phyloP scores from a whole-genome alignment of 768 basidiomycete genomes.

The Lactifluus hygrophoroides region DNA sequence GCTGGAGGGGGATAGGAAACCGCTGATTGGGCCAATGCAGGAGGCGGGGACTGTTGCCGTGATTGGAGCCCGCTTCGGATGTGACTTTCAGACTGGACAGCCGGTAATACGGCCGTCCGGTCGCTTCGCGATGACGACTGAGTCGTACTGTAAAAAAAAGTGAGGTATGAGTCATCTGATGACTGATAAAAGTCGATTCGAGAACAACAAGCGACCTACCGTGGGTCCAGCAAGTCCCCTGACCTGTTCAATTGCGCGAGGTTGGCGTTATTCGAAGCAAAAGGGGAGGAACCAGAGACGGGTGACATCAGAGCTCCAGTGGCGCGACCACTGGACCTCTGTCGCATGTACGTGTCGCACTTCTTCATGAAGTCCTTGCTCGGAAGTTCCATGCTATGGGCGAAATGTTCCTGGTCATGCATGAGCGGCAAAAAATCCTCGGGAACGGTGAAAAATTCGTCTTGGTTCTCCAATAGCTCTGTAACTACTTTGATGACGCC shows the following conservation, averaged over 20 bases:
- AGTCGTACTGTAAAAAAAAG: background rate
- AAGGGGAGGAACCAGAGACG: slow-evolving; percentile 29
- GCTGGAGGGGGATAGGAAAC: slow-evolving; percentile 14
- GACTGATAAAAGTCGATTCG: background rate
- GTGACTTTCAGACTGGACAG: slow-evolving; percentile 11
- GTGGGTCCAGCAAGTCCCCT: slow-evolving; percentile 14
- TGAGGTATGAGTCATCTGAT: background rate
- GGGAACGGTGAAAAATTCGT: slow-evolving; percentile 93
- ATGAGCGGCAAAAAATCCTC: slow-evolving; percentile 81
- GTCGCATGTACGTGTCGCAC: slow-evolving; percentile 81
- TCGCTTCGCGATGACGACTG: slow-evolving; percentile 7
- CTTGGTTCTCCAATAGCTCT: slow-evolving; percentile 82
- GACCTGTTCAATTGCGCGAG: slow-evolving; percentile 16
- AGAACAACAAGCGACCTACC: slow-evolving; percentile 4
- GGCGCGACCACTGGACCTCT: slow-evolving; percentile 55
- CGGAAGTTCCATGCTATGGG: slow-evolving; percentile 79
- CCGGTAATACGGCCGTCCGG: slow-evolving; percentile 2
- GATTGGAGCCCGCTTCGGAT: slow-evolving; percentile 18
- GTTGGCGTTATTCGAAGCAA: slow-evolving; percentile 30
- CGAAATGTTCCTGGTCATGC: slow-evolving; percentile 87
- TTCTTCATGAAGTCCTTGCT: slow-evolving; percentile 95
- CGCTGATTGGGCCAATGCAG: background rate
- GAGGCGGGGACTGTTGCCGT: slow-evolving; percentile 19
- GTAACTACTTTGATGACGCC: slow-evolving; percentile 79
- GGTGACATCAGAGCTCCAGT: slow-evolving; percentile 30